Evolutionary conservation across 208 protist species (phyloP), one percentile per base, ranked within the genome.

Genomic region (Leishmania tropica): DNA sequence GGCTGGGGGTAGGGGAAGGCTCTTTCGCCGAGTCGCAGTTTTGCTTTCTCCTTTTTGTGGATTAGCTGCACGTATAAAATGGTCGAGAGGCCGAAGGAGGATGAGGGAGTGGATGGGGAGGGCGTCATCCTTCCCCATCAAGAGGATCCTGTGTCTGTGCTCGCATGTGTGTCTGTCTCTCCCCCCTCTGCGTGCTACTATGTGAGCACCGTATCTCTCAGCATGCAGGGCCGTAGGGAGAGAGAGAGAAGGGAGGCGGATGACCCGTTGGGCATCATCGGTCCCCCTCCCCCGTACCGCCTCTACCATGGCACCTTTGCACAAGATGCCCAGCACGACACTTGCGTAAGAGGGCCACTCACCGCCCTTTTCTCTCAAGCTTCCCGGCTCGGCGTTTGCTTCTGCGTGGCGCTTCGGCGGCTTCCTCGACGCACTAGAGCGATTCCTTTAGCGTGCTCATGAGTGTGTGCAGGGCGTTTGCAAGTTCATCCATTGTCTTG

Each of bases 391-490:
- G 42, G 42, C 68, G 10, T 24, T 6, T 73, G 42, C 10, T 4
- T 24, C 68, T 51, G 68, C 21, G 53, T 73, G 42, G 68, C 68
- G 42, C 45, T 40, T 24, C 24, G 10, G 68, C 68, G 15, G 17
- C 68, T 6, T 51, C 24, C 21, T 51, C 68, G 28, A 73, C 37
- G 24, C 28, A 1, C 53, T 73, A 73, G 68, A 73, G 68, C 15
- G 68, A 73, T 21, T 79, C 78, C 73, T 81, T 85, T 45, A 85
- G 78, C 31, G 74, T 82, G 35, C 75, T 56, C 77, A 85, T 78
- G 53, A 85, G 78, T 60, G 40, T 85, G 73, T 82, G 82, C 42
- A 85, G 72, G 1, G 82, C 47, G 47, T 82, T 85, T 60, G 78
- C 73, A 10, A 85, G 78, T 45, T 71, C 82, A 60, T 81, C 76